Conservation (phyloP, 2,329 filamentous ascomycete genomes). For the Neonectria punicea region DNA sequence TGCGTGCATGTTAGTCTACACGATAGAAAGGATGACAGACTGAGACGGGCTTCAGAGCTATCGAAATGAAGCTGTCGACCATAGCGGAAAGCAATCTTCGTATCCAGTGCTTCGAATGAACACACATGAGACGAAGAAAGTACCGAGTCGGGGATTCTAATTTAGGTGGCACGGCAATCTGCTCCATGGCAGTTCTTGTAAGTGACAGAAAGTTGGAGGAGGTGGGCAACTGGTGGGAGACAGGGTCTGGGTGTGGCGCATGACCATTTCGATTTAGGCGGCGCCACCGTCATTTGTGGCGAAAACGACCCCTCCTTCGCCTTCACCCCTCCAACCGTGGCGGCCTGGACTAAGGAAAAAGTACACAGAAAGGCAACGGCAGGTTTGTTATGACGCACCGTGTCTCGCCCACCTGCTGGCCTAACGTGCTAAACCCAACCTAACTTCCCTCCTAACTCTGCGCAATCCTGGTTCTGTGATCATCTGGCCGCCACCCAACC, state of each 20-base stretch:
- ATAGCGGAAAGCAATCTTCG: background rate
- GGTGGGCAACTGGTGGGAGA: too few species aligned
- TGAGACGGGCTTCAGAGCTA: background rate
- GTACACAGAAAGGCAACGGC: conserved; percentile 38
- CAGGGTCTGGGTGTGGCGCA: conserved; percentile 10
- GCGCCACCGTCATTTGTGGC: conserved; percentile 29
- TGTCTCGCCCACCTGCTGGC: conserved; percentile 20
- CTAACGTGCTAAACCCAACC: conserved; percentile 1
- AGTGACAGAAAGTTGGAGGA: background rate
- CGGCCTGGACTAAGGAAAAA: conserved; percentile 13
- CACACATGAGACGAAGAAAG: too few species aligned
- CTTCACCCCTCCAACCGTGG: conserved; percentile 42
- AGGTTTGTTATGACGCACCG: conserved; percentile 44
- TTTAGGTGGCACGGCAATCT: too few species aligned
- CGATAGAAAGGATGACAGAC: background rate
- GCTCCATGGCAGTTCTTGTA: background rate
- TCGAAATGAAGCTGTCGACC: too few species aligned
- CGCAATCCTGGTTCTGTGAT: conserved; percentile 15
- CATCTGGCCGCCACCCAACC: conserved; percentile 26
- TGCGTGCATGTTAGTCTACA: background rate
- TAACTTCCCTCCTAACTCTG: conserved; percentile 6
- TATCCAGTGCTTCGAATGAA: background rate
- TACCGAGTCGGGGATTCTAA: too few species aligned
- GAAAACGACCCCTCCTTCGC: conserved; percentile 22
- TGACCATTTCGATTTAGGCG: background rate